Base-by-base conservation (phyloP, 2,329 filamentous ascomycete genomes). In the Aspergillus sergii region DNA sequence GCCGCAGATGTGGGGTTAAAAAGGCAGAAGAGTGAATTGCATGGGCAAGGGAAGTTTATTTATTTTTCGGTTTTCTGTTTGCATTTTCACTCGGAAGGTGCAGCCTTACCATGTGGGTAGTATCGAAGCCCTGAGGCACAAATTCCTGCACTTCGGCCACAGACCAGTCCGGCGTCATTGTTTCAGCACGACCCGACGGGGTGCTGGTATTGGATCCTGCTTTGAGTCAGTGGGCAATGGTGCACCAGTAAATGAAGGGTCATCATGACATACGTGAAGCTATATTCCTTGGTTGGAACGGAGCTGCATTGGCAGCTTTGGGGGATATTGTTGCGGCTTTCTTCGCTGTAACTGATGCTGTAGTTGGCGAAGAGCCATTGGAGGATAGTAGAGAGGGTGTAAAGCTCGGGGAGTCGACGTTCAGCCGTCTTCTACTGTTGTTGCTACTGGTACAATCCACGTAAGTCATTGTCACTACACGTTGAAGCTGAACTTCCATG, bases 331-430 rank as follows among this genome's bases (percentile, higher is more conserved):
- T 76, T 10, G 89, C 89, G 11, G 89, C 85, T 72, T 91, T 91
- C 78, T 93, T 93, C 36, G 64, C 56, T 5, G 64, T 66, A 28
- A 74, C 68, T 45, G 67, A 60, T 23, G 68, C 65, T 3, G 58
- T 59, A 14, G 68, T 70, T 11, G 71, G 69, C 14, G 74, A 74
- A 2, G 74, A 74, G 41, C 78, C 78, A 59, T 80, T 80, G 36
- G 74, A 71, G 39, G 77, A 73, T 19, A 78, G 63, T 32, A 76
- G 59, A 16, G 86, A 81, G 43, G 94, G 94, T 0, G 93, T 97
- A 77, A 99, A 99, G 55, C 94, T 92, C 14, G 95, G 94, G 10
- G 95, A 98, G 73, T 98, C 95, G 73, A 97, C 95, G 78, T 96
- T 99, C 69, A 99, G 85, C 32, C 90, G 84, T 78, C 93, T 95